These are phyloP conservation scores for Vanderwaltozyma verrucispora DNA, from an alignment of 805 yeast species.

Conservation along the genomic window DNA sequence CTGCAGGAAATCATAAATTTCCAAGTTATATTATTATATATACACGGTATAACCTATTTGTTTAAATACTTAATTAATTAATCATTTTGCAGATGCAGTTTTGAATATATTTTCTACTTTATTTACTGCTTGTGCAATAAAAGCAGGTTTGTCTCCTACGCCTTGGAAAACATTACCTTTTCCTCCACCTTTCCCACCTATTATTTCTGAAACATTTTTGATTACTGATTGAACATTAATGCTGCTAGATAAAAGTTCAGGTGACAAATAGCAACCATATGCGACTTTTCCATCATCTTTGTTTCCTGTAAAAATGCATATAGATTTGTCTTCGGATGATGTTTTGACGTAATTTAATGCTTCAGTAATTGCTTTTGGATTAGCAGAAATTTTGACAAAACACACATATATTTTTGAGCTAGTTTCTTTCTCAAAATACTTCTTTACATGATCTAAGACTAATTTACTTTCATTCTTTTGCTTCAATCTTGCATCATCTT, in stretches of 20 bases:
- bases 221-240: slow-evolving; percentile 70
- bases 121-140: slow-evolving; percentile 61
- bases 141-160: slow-evolving; percentile 74
- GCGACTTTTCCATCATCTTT: slow-evolving; percentile 63
- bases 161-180: slow-evolving; percentile 95
- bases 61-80: too few species aligned
- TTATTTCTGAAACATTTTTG: slow-evolving; percentile 49
- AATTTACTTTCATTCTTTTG: slow-evolving; percentile 81
- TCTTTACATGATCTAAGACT: slow-evolving; percentile 64
- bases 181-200: slow-evolving; percentile 99
- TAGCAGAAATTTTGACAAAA: slow-evolving; percentile 58
- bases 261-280: slow-evolving; percentile 85
- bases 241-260: slow-evolving; percentile 56
- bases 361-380: slow-evolving; percentile 90
- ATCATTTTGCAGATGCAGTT: slow-evolving; percentile 26
- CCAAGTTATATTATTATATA: too few species aligned
- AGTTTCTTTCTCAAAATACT: slow-evolving; percentile 47
- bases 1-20: too few species aligned
- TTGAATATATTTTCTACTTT: slow-evolving; percentile 52
- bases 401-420: slow-evolving; percentile 52
- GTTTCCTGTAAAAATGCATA: slow-evolving; percentile 69
- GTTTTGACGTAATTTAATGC: slow-evolving; percentile 77
- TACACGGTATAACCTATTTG: background rate
- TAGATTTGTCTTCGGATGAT: slow-evolving; percentile 56
- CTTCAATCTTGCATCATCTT: slow-evolving; percentile 75